Percentiles rank a stretch among this genome's conserved stretches.
Conservation (phyloP, 495 filamentous ascomycete genomes). For the Lophiotrema nucula region DNA sequence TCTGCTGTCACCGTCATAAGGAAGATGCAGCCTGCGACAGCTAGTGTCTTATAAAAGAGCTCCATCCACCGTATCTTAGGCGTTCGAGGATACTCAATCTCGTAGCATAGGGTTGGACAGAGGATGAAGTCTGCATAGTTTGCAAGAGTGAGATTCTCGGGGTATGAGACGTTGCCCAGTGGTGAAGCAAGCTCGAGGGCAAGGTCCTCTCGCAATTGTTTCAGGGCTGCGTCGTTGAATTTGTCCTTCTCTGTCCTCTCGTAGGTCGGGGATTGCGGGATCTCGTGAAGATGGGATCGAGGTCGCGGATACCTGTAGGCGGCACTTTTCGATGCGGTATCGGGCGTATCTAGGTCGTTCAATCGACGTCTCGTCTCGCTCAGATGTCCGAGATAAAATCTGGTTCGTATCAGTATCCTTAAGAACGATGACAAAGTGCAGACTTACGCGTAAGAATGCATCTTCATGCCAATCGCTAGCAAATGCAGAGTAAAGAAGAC, state of each 20-base stretch:
- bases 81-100: slow-evolving; percentile 91
- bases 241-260: slow-evolving; percentile 41
- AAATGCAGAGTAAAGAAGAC: slow-evolving; percentile 92
- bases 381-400: slow-evolving; percentile 94
- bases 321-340: slow-evolving; percentile 62
- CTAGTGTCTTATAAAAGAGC: slow-evolving; percentile 79
- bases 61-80: slow-evolving; percentile 72
- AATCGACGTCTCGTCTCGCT: slow-evolving; percentile 80
- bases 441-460: slow-evolving; percentile 80
- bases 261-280: slow-evolving; percentile 31
- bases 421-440: background rate
- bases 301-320: slow-evolving; percentile 75
- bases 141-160: slow-evolving; percentile 72
- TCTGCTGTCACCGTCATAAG: slow-evolving; percentile 86
- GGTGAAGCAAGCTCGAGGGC: slow-evolving; percentile 89
- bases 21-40: slow-evolving; percentile 95
- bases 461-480: slow-evolving; percentile 92
- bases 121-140: slow-evolving; percentile 89
- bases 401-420: slow-evolving; percentile 2
- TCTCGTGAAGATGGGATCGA: slow-evolving; percentile 43
- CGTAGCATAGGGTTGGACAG: slow-evolving; percentile 96
- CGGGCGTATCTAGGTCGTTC: slow-evolving; percentile 73
- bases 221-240: slow-evolving; percentile 39
- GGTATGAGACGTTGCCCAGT: slow-evolving; percentile 85
- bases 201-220: slow-evolving; percentile 76